Conservation (phyloP, 805 yeast genomes). For the Hanseniaspora lachancei region DNA sequence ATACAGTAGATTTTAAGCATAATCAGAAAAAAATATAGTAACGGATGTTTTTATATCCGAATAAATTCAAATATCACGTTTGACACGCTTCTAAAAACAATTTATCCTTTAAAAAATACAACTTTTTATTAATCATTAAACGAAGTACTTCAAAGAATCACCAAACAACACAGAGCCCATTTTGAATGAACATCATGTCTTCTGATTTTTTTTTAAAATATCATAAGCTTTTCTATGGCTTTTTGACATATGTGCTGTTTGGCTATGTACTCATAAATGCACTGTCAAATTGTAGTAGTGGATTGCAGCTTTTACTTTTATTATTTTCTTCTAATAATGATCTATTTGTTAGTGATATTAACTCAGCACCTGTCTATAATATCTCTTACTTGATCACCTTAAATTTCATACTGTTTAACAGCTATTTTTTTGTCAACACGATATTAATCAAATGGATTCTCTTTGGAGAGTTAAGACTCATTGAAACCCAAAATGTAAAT, state of each 20-base stretch:
- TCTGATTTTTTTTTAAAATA: not conserved
- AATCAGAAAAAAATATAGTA: too few relatives aligned
- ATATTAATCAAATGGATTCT: conserved; percentile 24
- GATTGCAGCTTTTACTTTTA: not conserved
- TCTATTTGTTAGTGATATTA: not conserved
- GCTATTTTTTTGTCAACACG: conserved; percentile 1
- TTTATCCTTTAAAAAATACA: too few relatives aligned
- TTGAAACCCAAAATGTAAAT: conserved; percentile 63
- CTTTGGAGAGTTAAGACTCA: conserved; percentile 62
- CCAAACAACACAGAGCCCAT: too few relatives aligned
- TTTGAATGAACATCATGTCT: not conserved
- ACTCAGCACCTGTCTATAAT: not conserved
- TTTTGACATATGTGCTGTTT: not conserved
- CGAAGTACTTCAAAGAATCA: too few relatives aligned
- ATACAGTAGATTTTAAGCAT: too few relatives aligned
- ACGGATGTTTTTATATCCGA: too few relatives aligned
- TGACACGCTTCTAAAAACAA: too few relatives aligned
- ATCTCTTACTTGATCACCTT: not conserved
- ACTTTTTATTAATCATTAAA: too few relatives aligned
- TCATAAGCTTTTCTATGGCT: conserved; percentile 1
- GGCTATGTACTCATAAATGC: not conserved
- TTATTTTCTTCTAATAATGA: not conserved
- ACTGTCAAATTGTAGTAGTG: not conserved
- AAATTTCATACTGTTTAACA: not conserved
- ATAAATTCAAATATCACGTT: too few relatives aligned